These are phyloP conservation scores for Stachybotrys chlorohalonatus DNA, from an alignment of 2,329 filamentous ascomycete species.

Conservation along the genomic window DNA sequence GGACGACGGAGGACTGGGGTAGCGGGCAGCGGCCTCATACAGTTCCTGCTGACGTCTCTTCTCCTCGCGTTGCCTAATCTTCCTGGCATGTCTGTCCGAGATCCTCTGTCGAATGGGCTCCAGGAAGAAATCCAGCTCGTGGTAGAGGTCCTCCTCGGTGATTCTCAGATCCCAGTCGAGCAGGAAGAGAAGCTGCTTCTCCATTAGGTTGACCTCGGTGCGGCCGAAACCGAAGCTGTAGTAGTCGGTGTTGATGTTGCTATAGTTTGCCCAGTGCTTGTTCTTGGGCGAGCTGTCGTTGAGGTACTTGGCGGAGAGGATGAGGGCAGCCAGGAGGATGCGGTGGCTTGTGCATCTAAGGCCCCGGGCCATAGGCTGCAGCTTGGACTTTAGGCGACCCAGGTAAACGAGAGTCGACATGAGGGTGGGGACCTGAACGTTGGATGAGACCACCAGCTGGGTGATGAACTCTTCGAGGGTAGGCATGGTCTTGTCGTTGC, in stretches of 20 bases:
- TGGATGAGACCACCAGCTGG: conserved; percentile 82
- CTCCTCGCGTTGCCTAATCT: conserved; percentile 39
- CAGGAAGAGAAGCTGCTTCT: conserved; percentile 93
- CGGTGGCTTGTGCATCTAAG: conserved; percentile 94
- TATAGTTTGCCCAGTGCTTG: conserved; percentile 99
- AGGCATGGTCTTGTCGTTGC: conserved; percentile 53
- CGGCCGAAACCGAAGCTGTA: conserved; percentile 81
- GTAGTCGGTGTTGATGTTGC: conserved; percentile 56
- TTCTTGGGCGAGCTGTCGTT: conserved; percentile 99
- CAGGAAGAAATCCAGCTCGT: conserved; percentile 80
- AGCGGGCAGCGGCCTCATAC: conserved; percentile 24
- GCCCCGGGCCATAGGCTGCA: conserved; percentile 91
- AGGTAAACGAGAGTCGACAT: conserved; percentile 98
- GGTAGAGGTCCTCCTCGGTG: conserved; percentile 74
- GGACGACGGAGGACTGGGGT: conserved; percentile 37
- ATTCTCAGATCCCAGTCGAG: conserved; percentile 92
- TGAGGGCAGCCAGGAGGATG: conserved; percentile 87
- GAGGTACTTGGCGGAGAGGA: conserved; percentile 88
- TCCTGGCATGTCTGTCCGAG: conserved; percentile 39
- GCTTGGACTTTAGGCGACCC: conserved; percentile 67
- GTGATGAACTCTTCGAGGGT: conserved; percentile 86
- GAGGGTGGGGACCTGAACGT: conserved; percentile 92
- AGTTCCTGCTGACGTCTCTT: conserved; percentile 30
- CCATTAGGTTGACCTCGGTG: conserved; percentile 98
- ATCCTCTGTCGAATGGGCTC: conserved; percentile 65